Conservation (phyloP, 768 basidiomycete genomes). For the Infundibulicybe gibba region DNA sequence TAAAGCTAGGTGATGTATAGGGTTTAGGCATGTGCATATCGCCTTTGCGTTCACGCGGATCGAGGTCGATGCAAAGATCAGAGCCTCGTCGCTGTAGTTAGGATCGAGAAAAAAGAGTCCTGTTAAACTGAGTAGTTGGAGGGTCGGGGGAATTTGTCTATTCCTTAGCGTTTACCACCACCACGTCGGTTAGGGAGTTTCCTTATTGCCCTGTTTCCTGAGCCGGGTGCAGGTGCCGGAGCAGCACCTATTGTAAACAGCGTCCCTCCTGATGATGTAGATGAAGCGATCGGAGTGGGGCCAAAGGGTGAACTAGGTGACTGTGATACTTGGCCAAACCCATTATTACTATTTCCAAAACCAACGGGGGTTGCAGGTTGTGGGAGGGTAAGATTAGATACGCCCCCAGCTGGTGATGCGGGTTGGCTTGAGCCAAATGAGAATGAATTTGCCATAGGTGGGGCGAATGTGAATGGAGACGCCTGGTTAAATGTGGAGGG, state of each 20-base stretch:
- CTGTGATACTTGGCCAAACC: constrained; percentile 23
- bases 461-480: constrained; percentile 44
- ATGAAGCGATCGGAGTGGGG: constrained; percentile 29
- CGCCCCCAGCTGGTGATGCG: constrained; percentile 48
- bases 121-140: neutral
- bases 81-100: neutral
- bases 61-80: neutral
- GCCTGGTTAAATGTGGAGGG: constrained; percentile 54
- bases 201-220: constrained; percentile 43
- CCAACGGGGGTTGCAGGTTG: constrained; percentile 30
- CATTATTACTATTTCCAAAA: constrained; percentile 35
- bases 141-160: neutral
- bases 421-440: constrained; percentile 56
- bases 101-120: neutral
- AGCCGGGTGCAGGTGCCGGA: constrained; percentile 31
- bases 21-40: neutral
- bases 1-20: neutral
- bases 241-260: constrained; percentile 63
- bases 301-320: constrained; percentile 44
- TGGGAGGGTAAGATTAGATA: constrained; percentile 32
- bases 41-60: neutral
- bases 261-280: constrained; percentile 32
- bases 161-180: constrained; percentile 31
- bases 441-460: constrained; percentile 35
- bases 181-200: constrained; percentile 50